Evolutionary conservation across 768 basidiomycete species (phyloP).

Genomic region (Cyathus striatus): DNA sequence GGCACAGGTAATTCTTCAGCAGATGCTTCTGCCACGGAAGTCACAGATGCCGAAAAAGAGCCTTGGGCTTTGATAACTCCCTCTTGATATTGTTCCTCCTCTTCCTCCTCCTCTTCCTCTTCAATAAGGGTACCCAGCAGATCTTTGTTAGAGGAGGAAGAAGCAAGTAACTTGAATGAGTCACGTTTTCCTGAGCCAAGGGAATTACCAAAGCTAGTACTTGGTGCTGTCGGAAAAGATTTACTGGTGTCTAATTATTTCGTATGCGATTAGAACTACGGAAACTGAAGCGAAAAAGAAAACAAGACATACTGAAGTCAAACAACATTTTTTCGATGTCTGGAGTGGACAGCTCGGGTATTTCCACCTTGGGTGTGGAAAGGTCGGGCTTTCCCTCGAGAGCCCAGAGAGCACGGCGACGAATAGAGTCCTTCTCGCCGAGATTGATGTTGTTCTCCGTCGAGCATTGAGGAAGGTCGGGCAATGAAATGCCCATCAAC

Average conservation of each 20-base stretch:
- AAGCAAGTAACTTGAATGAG: slow-evolving; percentile 68
- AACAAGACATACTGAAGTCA: slow-evolving; percentile 58
- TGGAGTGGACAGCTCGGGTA: slow-evolving; percentile 68
- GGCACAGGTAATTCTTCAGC: slow-evolving; percentile 8
- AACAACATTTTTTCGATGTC: slow-evolving; percentile 51
- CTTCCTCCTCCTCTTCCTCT: slow-evolving; percentile 87
- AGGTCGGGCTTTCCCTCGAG: slow-evolving; percentile 80
- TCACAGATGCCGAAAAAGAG: slow-evolving; percentile 17
- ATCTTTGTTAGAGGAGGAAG: slow-evolving; percentile 66
- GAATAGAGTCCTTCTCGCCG: slow-evolving; percentile 73
- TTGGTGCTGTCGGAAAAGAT: slow-evolving; percentile 43
- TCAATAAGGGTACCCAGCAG: slow-evolving; percentile 76
- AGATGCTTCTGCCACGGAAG: slow-evolving; percentile 16
- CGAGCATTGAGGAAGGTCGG: slow-evolving; percentile 55
- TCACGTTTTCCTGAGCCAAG: slow-evolving; percentile 54
- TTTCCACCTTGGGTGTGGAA: slow-evolving; percentile 73
- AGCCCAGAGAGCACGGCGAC: slow-evolving; percentile 79
- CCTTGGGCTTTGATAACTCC: slow-evolving; percentile 13
- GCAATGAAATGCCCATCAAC: slow-evolving; percentile 78
- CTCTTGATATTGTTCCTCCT: slow-evolving; percentile 40
- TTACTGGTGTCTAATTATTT: no score
- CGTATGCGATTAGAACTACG: no score
- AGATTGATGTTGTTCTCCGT: slow-evolving; percentile 66
- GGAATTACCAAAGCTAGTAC: slow-evolving; percentile 33
- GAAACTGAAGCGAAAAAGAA: no score